These are phyloP conservation scores for Macadamia integrifolia DNA, from an alignment of 164 flowering plant species.

Conservation along the genomic window DNA sequence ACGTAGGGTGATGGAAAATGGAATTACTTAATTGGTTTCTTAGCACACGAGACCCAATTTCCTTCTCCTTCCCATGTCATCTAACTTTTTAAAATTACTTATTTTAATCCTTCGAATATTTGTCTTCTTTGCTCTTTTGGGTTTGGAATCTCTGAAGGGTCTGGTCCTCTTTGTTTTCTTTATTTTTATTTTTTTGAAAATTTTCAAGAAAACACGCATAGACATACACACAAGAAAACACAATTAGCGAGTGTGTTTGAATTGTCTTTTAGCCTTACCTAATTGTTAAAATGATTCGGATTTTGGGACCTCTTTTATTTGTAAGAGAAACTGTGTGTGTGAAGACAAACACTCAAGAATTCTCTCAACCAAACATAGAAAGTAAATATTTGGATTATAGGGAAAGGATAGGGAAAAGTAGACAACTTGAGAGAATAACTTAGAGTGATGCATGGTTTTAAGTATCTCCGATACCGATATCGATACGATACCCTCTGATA, in stretches of 20 bases:
- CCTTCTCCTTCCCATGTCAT: slow-evolving; percentile 6
- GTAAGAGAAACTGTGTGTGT: not conserved
- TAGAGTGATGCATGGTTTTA: too few relatives aligned
- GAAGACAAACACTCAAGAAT: slow-evolving; percentile 23
- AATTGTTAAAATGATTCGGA: slow-evolving; percentile 16
- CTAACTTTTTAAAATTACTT: not conserved
- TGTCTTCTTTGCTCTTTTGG: slow-evolving; percentile 22
- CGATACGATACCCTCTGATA: too few relatives aligned
- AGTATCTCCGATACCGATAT: too few relatives aligned
- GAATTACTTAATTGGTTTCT: slow-evolving; percentile 15
- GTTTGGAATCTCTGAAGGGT: slow-evolving; percentile 8
- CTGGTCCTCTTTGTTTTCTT: slow-evolving; percentile 4
- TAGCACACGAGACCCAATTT: slow-evolving; percentile 14
- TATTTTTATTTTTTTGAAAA: not conserved
- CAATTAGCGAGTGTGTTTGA: slow-evolving; percentile 11
- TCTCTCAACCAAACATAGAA: slow-evolving; percentile 15
- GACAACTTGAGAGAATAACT: slow-evolving; percentile 15
- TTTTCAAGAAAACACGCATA: too few relatives aligned
- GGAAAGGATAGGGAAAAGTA: slow-evolving; percentile 16
- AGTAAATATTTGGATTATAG: slow-evolving; percentile 29
- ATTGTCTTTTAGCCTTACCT: slow-evolving; percentile 23
- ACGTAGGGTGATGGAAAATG: slow-evolving; percentile 13
- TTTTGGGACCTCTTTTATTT: slow-evolving; percentile 10
- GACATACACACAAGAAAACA: too few relatives aligned
- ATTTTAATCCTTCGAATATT: slow-evolving; percentile 33